Base-by-base conservation (phyloP, 371 early-diverging fungal genomes). In the Syncephalis plumigaleata region DNA sequence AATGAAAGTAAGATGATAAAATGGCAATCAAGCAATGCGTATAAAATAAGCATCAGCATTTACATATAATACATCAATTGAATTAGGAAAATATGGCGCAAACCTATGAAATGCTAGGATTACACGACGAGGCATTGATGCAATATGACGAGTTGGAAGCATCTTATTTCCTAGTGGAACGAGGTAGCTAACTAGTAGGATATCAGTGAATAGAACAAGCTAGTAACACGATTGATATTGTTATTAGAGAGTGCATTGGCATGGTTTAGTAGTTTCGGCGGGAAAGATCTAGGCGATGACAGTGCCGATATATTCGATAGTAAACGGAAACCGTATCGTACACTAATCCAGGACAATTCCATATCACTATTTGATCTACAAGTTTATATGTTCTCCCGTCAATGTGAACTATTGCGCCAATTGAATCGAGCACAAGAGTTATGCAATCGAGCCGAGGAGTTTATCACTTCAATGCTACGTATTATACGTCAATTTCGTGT, bases 141-240 rank as follows among this genome's bases (percentile, higher is more conserved):
- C 87, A 88, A 53, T 94, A 93, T 52, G 97, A 96, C 55, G 95
- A 96, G 58, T 69, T 96, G 22, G 93, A 92, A 53, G 91, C 91
- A 0, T 80, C 83, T 0, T 93, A 86, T 55, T 81, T 79, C 48
- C 91, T 94, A 60, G 79, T 89, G 8, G 63, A 91, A 18, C 59
- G 66, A 70, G 79, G 78, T 75, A 59, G 23, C 16, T 26, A 8
- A 1, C 11, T 11, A 15, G 17, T 22, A 21, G 20, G 9, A 8
- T n/a, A n/a, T n/a, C n/a, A n/a, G n/a, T n/a, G n/a, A n/a, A n/a
- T n/a, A n/a, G n/a, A n/a, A n/a, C n/a, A n/a, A n/a, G n/a, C n/a
- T n/a, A n/a, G n/a, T n/a, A n/a, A n/a, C n/a, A n/a, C n/a, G n/a
- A n/a, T n/a, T n/a, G n/a, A n/a, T n/a, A n/a, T n/a, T n/a, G n/a